Evolutionary conservation across 208 protist species (phyloP), one percentile per base, ranked within the genome.

Genomic region (Trypanosoma brucei): DNA sequence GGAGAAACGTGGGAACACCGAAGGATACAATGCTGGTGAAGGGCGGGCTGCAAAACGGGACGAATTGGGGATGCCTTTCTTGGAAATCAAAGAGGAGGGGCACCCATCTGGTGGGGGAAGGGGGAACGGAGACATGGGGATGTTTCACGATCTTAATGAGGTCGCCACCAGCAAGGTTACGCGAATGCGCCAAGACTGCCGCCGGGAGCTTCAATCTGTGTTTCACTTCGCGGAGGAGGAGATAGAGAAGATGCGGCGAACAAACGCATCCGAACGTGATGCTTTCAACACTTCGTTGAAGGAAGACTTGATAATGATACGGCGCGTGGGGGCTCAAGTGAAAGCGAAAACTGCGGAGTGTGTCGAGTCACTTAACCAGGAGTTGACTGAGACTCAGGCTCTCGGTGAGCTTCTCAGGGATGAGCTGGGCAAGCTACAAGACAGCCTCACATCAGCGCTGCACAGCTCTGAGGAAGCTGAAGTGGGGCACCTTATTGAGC

Each of bases 371-470:
- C 57, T 94, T 13, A 94, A 94, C 65, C 51, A 66, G 30, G 88
- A 94, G 66, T 69, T 94, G 22, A 81, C 83, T 39, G 82, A 92
- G 36, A 75, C 92, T 64, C 88, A 94, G 61, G 78, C 72, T 8
- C 70, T 94, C 4, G 85, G 88, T 11, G 81, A 75, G 7, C 42
- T 84, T 31, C 67, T 94, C 8, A 87, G 86, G 40, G 53, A 39
- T 7, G 88, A 90, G 61, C 71, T 81, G 3, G 83, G 91, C 33
- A 79, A 77, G 54, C 58, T 94, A 51, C 76, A 83, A 14, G 76
- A 83, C 45, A 60, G 61, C n/a, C 67, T 94, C 5, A 66, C 68
- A n/a, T 71, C 81, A 35, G 69, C 74, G 4, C 54, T 83, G 4
- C 73, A 78, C 3, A 72, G 74, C 55, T 81, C 80, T 0, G 78